phyloP scores from a whole-genome alignment of 176 grass and related monocot genomes.

The Bromus sterilis region DNA sequence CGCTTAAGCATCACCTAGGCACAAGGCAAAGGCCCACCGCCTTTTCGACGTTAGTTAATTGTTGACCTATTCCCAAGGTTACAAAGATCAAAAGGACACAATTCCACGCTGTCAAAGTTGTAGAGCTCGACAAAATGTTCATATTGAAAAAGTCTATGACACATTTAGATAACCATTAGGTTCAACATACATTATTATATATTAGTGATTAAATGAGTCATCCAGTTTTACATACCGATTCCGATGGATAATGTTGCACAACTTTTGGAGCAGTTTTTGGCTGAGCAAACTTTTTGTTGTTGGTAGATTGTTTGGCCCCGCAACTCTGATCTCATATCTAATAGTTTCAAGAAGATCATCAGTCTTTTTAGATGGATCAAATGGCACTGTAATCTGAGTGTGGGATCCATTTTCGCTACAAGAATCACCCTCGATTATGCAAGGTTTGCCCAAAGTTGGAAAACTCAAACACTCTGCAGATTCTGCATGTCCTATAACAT shows the following conservation, averaged over 20 bases:
- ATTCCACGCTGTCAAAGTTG: conserved; percentile 69
- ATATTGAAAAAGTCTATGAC: conserved; percentile 64
- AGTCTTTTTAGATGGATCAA: conserved; percentile 24
- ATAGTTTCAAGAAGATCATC: conserved; percentile 19
- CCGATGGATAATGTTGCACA: conserved; percentile 40
- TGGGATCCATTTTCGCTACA: neutral
- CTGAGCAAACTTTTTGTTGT: conserved; percentile 28
- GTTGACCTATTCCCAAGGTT: conserved; percentile 92
- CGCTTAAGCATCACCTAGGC: too few relatives aligned
- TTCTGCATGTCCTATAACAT: neutral
- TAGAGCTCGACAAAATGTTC: conserved; percentile 65
- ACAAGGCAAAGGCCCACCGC: too few relatives aligned
- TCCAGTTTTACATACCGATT: conserved; percentile 51
- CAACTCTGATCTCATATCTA: conserved; percentile 25
- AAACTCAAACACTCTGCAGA: conserved; percentile 12
- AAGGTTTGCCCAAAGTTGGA: neutral
- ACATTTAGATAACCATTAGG: conserved; percentile 16
- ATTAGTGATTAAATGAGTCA: too few relatives aligned
- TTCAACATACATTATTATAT: conserved; percentile 8
- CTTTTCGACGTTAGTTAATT: too few relatives aligned
- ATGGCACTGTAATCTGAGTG: neutral
- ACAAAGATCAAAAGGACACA: conserved; percentile 59
- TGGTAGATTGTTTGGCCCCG: conserved; percentile 20
- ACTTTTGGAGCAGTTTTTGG: conserved; percentile 40
- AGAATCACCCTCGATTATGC: neutral